phyloP scores from a whole-genome alignment of 495 filamentous ascomycete genomes.

The Trichoderma parareesei region DNA sequence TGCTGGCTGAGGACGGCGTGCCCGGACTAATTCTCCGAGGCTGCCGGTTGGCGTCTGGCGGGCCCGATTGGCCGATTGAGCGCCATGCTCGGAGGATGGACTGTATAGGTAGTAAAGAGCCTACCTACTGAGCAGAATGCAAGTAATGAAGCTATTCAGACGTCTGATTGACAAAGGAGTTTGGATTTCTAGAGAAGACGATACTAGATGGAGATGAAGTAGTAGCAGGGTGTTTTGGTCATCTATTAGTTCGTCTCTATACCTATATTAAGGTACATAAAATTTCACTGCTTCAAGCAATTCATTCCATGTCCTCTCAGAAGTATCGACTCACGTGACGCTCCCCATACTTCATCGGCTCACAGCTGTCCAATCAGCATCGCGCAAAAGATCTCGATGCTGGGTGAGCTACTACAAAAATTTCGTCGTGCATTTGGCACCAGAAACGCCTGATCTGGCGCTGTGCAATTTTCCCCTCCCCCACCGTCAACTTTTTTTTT shows the following conservation, averaged over 20 bases:
- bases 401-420: neutral
- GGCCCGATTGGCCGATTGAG: neutral
- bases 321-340: neutral
- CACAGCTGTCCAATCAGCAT: neutral
- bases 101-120: neutral
- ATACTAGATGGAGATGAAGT: no score
- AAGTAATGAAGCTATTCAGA: no score
- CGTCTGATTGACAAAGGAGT: neutral
- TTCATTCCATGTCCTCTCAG: no score
- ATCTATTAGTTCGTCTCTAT: no score
- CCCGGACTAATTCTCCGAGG: conserved; percentile 2
- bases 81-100: neutral
- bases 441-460: conserved; percentile 5
- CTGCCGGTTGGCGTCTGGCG: conserved; percentile 5
- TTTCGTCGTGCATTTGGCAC: conserved; percentile 7
- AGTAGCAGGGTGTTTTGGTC: no score
- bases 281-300: no score
- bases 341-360: neutral
- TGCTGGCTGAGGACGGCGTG: neutral
- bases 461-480: conserved; percentile 7
- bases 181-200: no score
- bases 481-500: conserved; percentile 9
- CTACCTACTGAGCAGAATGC: neutral
- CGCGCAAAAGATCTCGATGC: neutral
- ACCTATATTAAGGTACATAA: no score